Percentiles rank a stretch among this genome's conserved stretches.
phyloP scores from a whole-genome alignment of 2,329 filamentous ascomycete species.

The Apiospora kogelbergensis region DNA sequence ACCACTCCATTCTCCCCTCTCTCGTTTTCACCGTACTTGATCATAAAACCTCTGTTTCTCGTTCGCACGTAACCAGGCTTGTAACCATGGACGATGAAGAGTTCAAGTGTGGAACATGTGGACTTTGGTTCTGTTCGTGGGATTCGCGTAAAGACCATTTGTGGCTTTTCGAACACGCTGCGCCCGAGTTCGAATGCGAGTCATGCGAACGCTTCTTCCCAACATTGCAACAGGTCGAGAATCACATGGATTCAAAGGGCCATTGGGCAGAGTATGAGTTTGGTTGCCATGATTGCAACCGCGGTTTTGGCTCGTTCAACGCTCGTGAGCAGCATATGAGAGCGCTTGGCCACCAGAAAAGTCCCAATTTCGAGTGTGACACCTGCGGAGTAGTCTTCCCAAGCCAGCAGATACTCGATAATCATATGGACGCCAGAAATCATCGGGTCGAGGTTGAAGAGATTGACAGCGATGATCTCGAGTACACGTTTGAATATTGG shows the following conservation, averaged over 20 bases:
- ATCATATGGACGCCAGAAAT: background rate
- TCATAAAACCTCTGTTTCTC: background rate
- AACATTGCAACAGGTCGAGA: background rate
- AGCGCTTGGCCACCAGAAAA: slow-evolving; percentile 21
- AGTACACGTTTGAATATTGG: slow-evolving; percentile 4
- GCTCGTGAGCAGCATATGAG: slow-evolving; percentile 29
- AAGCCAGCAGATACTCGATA: background rate
- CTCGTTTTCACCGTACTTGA: background rate
- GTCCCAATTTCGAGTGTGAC: slow-evolving; percentile 15
- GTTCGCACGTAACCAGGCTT: background rate
- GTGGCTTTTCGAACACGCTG: slow-evolving; percentile 24
- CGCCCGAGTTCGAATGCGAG: slow-evolving; percentile 21
- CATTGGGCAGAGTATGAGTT: background rate
- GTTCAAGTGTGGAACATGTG: background rate
- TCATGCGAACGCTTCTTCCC: slow-evolving; percentile 10
- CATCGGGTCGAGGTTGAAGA: background rate
- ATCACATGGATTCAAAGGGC: background rate
- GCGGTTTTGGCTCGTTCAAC: slow-evolving; percentile 14
- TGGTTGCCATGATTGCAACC: background rate
- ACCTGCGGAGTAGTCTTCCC: background rate
- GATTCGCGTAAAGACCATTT: slow-evolving; percentile 27
- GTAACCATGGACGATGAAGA: background rate
- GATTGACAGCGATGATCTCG: background rate
- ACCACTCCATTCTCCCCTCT: too few relatives aligned
- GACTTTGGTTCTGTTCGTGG: slow-evolving; percentile 14